Evolutionary conservation across 2,329 filamentous ascomycete species (phyloP).

Genomic region (Pyrenochaeta sp.): DNA sequence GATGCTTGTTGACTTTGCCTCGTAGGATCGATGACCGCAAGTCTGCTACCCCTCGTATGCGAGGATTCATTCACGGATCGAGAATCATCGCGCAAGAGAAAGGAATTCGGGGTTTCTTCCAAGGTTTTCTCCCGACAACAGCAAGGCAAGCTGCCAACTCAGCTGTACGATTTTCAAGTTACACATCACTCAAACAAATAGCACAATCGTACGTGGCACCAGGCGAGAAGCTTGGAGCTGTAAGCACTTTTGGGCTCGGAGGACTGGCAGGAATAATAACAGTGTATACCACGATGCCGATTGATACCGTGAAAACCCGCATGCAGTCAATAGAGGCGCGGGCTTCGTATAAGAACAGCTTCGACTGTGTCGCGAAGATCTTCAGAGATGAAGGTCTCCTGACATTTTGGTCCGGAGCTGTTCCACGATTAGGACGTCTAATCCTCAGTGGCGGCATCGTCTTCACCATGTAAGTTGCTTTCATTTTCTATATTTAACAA

Average conservation of each 20-base stretch:
- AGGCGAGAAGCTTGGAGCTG: slow-evolving; percentile 89
- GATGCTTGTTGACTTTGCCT: not conserved
- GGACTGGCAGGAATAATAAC: slow-evolving; percentile 90
- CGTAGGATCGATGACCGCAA: slow-evolving; percentile 92
- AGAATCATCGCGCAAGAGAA: slow-evolving; percentile 87
- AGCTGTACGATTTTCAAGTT: slow-evolving; percentile 88
- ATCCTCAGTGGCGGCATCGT: slow-evolving; percentile 96
- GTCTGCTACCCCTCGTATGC: slow-evolving; percentile 81
- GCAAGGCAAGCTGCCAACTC: slow-evolving; percentile 94
- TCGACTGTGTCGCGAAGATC: slow-evolving; percentile 82
- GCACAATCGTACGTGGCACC: slow-evolving; percentile 92
- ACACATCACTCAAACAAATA: slow-evolving; percentile 88
- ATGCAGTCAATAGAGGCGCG: slow-evolving; percentile 97
- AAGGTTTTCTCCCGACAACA: slow-evolving; percentile 94
- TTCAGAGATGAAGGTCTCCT: slow-evolving; percentile 87
- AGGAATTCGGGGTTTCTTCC: slow-evolving; percentile 91
- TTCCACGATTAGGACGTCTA: slow-evolving; percentile 83
- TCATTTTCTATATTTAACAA: slow-evolving; percentile 14
- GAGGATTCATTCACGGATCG: slow-evolving; percentile 90
- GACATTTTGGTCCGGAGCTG: slow-evolving; percentile 92
- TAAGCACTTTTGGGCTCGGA: slow-evolving; percentile 90
- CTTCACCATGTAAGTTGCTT: slow-evolving; percentile 79
- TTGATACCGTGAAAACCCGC: slow-evolving; percentile 94
- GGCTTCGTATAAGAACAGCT: slow-evolving; percentile 82
- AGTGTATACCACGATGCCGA: slow-evolving; percentile 74